Evolutionary conservation across 1,139 yeast genomes (phyloP).

Genomic region (Pneumocystis wakefieldiae): DNA sequence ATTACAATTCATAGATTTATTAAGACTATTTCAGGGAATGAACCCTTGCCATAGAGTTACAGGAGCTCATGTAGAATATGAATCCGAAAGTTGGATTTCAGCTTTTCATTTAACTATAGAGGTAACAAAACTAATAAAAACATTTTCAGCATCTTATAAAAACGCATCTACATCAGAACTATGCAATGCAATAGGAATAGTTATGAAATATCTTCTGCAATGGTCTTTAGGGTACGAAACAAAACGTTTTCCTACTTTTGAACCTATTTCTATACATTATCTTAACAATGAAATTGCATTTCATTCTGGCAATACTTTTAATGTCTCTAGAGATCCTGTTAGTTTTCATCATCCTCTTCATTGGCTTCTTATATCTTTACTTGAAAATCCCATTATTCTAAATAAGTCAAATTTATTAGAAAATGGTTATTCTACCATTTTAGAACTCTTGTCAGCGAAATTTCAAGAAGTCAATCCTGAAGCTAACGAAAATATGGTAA

Average conservation of each 20-base stretch:
- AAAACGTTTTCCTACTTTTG: neutral
- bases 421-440: neutral
- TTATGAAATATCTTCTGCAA: constrained; percentile 18
- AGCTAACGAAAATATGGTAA: neutral
- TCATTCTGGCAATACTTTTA: constrained; percentile 17
- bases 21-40: constrained; percentile 63
- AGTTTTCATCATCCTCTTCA: constrained; percentile 74
- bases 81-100: constrained; percentile 69
- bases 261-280: constrained; percentile 18
- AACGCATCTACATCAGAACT: constrained; percentile 6
- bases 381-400: constrained; percentile 33
- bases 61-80: constrained; percentile 79
- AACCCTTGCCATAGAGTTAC: constrained; percentile 64
- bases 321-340: constrained; percentile 36
- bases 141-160: constrained; percentile 25
- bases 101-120: constrained; percentile 58
- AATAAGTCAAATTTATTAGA: neutral
- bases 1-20: constrained; percentile 42
- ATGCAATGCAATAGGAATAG: constrained; percentile 16
- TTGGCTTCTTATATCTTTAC: constrained; percentile 53
- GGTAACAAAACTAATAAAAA: constrained; percentile 25
- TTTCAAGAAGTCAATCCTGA: neutral
- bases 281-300: constrained; percentile 16
- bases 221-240: constrained; percentile 21
- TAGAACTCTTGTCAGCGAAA: neutral